These are phyloP conservation scores for Psilocybe subaeruginosa DNA, from an alignment of 768 basidiomycete genomes.

Conservation along the genomic window DNA sequence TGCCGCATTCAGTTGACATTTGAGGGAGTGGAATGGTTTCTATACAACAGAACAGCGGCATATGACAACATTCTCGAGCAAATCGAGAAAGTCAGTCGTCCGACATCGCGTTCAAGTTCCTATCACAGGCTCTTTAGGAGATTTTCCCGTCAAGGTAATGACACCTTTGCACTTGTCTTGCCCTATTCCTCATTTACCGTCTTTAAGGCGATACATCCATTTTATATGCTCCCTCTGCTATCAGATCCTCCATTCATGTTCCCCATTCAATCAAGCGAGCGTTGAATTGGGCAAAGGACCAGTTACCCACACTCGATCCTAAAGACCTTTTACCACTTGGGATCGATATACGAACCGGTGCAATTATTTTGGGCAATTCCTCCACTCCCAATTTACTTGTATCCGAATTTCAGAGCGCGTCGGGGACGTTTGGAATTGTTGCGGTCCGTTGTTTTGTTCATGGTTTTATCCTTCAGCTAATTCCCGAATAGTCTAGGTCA, in stretches of 20 bases:
- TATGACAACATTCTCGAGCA: conserved; percentile 87
- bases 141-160: conserved; percentile 43
- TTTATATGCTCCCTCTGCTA: conserved; percentile 33
- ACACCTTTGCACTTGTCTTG: not conserved
- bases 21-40: conserved; percentile 90
- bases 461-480: conserved; percentile 9
- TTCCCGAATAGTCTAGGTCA: conserved; percentile 66
- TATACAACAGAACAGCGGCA: conserved; percentile 89
- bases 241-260: conserved; percentile 31
- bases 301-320: conserved; percentile 74
- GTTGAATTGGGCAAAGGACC: conserved; percentile 55
- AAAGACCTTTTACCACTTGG: conserved; percentile 89
- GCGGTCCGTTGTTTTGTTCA: conserved; percentile 50
- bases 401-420: conserved; percentile 74
- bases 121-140: conserved; percentile 41
- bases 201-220: conserved; percentile 28
- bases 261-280: conserved; percentile 42
- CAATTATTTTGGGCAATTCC: conserved; percentile 82
- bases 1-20: conserved; percentile 83
- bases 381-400: conserved; percentile 86
- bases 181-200: not conserved
- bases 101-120: conserved; percentile 39
- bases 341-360: conserved; percentile 76
- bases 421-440: conserved; percentile 81
- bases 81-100: conserved; percentile 50